phyloP scores from a whole-genome alignment of 108 stramenopile genomes.

The Skeletonema potamos region DNA sequence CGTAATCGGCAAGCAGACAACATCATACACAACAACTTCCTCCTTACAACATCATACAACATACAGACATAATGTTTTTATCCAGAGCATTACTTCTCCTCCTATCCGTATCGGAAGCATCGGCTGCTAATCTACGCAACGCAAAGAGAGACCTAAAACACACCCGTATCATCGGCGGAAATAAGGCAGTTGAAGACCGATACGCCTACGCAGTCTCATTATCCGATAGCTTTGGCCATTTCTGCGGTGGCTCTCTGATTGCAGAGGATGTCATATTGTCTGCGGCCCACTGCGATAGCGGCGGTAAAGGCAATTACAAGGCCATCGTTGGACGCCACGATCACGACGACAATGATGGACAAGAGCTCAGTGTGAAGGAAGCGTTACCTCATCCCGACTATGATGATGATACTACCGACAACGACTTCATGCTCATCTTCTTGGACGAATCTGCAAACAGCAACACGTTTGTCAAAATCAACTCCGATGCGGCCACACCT shows the following conservation, averaged over 20 bases:
- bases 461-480: constrained; percentile 10
- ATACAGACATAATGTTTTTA: not conserved
- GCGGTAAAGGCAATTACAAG: not conserved
- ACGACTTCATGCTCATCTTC: constrained; percentile 47
- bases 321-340: constrained; percentile 12
- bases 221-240: not conserved
- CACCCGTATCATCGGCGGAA: constrained; percentile 11
- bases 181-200: constrained; percentile 4
- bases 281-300: constrained; percentile 1
- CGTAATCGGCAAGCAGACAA: not conserved
- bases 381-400: constrained; percentile 31
- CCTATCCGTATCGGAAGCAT: not conserved
- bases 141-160: not conserved
- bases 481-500: constrained; percentile 17
- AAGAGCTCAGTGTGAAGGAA: not conserved
- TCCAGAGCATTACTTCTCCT: not conserved
- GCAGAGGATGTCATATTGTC: constrained; percentile 11
- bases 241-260: constrained; percentile 13
- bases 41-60: not conserved
- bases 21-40: not conserved
- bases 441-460: constrained; percentile 12
- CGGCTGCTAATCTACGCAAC: constrained; percentile 3
- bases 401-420: constrained; percentile 12
- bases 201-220: constrained; percentile 8
- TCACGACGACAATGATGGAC: constrained; percentile 1